These are phyloP conservation scores for Hypoxylon cercidicola DNA, from an alignment of 495 filamentous ascomycete genomes.

Conservation along the genomic window DNA sequence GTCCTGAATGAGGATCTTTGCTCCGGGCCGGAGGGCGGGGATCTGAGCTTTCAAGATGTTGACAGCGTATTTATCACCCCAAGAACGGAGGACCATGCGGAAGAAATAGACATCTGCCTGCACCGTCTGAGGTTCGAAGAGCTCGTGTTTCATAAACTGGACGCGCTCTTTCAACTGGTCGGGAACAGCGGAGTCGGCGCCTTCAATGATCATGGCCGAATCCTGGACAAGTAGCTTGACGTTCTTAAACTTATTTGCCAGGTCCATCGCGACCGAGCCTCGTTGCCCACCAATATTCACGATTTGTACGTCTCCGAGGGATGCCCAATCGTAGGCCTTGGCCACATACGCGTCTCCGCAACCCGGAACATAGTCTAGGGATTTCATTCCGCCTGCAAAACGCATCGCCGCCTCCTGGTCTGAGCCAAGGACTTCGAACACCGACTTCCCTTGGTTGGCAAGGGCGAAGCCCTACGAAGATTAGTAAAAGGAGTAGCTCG, in stretches of 20 bases:
- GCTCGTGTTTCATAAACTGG: constrained; percentile 56
- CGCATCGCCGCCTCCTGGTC: constrained; percentile 25
- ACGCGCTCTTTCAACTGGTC: constrained; percentile 28
- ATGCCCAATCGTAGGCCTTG: constrained; percentile 38
- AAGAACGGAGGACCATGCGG: constrained; percentile 62
- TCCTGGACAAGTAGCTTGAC: constrained; percentile 32
- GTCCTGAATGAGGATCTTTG: constrained; percentile 57
- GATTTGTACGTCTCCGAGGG: constrained; percentile 20
- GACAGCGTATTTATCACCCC: constrained; percentile 52
- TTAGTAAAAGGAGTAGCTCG: constrained; percentile 16
- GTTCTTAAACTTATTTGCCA: constrained; percentile 24
- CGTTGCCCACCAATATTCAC: constrained; percentile 23
- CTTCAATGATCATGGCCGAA: constrained; percentile 13
- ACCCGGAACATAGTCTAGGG: constrained; percentile 24
- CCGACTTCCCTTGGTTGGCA: constrained; percentile 45
- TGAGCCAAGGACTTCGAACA: constrained; percentile 38
- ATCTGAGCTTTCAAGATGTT: constrained; percentile 54
- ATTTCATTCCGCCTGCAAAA: constrained; percentile 25
- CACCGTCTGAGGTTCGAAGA: constrained; percentile 59
- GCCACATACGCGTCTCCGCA: constrained; percentile 12
- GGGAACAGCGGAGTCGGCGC: constrained; percentile 19
- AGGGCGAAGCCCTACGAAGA: constrained; percentile 45
- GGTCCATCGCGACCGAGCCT: constrained; percentile 20
- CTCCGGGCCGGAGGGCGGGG: constrained; percentile 51
- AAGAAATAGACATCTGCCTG: constrained; percentile 64